Evolutionary conservation across 1,284 basidiomycete genomes (phyloP).

Genomic region (Lentinula novae-zelandiae): DNA sequence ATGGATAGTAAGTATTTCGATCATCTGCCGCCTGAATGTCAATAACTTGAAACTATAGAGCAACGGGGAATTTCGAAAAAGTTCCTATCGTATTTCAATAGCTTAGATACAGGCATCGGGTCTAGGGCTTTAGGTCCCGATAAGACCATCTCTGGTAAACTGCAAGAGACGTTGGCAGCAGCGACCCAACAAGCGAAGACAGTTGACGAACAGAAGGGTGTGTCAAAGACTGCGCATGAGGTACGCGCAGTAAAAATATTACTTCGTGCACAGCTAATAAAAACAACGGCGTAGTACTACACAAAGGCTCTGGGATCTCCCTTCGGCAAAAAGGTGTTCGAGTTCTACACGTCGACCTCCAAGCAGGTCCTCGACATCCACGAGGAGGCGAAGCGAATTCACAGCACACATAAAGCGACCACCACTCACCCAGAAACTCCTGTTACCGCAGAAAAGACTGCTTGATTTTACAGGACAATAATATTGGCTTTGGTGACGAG

Average conservation of each 20-base stretch:
- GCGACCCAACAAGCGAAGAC: constrained; percentile 66
- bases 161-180: constrained; percentile 57
- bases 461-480: neutral
- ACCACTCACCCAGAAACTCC: constrained; percentile 1
- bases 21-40: neutral
- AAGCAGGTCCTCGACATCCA: constrained; percentile 86
- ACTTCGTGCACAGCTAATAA: neutral
- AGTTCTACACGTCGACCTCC: constrained; percentile 76
- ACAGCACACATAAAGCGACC: constrained; percentile 50
- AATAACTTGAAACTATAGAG: constrained; percentile 34
- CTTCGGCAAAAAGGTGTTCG: constrained; percentile 70
- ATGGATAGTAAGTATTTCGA: constrained; percentile 63
- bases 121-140: constrained; percentile 66
- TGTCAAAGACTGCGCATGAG: constrained; percentile 63
- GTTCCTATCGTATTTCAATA: constrained; percentile 77
- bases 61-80: constrained; percentile 84
- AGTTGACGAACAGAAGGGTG: constrained; percentile 80
- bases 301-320: constrained; percentile 69
- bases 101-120: constrained; percentile 69
- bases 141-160: constrained; percentile 70
- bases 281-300: constrained; percentile 63
- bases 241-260: constrained; percentile 34
- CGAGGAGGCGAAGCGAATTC: constrained; percentile 81
- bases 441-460: neutral
- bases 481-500: too few species aligned